phyloP scores from a whole-genome alignment of 202 grass and related monocot species.

The Panicum hallii region DNA sequence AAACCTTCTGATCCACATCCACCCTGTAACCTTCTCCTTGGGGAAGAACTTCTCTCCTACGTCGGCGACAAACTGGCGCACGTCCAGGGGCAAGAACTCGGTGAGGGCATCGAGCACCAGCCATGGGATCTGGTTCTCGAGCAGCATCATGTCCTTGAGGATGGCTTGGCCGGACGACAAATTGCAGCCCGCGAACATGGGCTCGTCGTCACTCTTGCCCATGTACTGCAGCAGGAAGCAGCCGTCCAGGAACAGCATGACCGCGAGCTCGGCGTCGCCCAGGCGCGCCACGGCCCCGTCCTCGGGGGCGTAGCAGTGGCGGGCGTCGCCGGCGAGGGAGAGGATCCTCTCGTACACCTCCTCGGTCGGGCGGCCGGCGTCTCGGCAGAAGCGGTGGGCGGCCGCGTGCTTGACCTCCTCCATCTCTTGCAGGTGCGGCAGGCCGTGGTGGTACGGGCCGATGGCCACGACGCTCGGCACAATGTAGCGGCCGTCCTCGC shows the following conservation, averaged over 20 bases:
- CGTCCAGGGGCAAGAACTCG: background rate
- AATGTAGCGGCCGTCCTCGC: background rate
- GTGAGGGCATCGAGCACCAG: background rate
- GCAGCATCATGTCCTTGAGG: background rate
- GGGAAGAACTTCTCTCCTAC: background rate
- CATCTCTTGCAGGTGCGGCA: background rate
- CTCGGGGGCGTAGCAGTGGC: background rate
- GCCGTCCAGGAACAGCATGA: constrained; percentile 32
- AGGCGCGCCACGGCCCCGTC: background rate
- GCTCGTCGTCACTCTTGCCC: background rate
- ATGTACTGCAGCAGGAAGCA: constrained; percentile 30
- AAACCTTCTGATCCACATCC: background rate
- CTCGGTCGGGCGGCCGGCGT: too few relatives aligned
- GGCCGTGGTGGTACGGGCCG: background rate
- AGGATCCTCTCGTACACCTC: background rate
- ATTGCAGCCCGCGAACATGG: background rate
- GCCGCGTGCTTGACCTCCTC: background rate
- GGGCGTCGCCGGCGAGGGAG: background rate
- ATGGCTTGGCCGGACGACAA: background rate
- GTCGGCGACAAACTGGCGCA: background rate
- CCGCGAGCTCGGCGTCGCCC: background rate
- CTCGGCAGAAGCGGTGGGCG: background rate
- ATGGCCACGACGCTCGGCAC: constrained; percentile 3
- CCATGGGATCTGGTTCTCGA: constrained; percentile 11
- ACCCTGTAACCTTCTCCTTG: background rate